Conservation (phyloP, 768 basidiomycete species). For the Russula foetens region DNA sequence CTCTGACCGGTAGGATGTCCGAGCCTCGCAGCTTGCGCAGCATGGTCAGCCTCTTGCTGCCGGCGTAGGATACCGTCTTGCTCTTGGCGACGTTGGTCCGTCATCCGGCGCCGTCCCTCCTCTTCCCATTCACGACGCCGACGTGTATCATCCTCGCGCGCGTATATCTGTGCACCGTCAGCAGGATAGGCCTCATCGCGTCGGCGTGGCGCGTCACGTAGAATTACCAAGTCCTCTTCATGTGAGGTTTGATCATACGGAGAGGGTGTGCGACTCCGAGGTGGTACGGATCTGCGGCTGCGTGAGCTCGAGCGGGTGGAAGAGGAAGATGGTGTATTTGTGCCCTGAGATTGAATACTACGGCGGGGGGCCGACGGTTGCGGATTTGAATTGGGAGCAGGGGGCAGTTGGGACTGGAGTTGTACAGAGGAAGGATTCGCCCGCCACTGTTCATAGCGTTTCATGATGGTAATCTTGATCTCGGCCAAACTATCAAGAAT, state of each 20-base stretch:
- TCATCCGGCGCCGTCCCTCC: slow-evolving; percentile 29
- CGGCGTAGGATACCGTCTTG: slow-evolving; percentile 49
- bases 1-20: slow-evolving; percentile 27
- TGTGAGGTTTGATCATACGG: slow-evolving; percentile 21
- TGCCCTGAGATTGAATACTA: background rate
- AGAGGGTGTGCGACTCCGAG: slow-evolving; percentile 14
- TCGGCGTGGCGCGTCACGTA: slow-evolving; percentile 13
- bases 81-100: slow-evolving; percentile 40
- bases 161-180: background rate
- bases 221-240: slow-evolving; percentile 30
- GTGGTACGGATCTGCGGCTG: slow-evolving; percentile 10
- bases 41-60: slow-evolving; percentile 42
- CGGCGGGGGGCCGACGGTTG: background rate
- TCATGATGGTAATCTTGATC: slow-evolving; percentile 56
- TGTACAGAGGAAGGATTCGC: slow-evolving; percentile 20
- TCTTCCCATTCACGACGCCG: slow-evolving; percentile 21
- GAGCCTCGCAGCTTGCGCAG: slow-evolving; percentile 24
- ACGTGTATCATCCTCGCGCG: slow-evolving; percentile 22
- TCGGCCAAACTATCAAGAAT: slow-evolving; percentile 59
- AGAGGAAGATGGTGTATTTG: slow-evolving; percentile 8
- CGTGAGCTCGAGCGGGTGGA: slow-evolving; percentile 20
- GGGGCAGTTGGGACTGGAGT: background rate
- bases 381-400: background rate
- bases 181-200: background rate
- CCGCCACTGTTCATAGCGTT: slow-evolving; percentile 56